Percentiles rank a stretch among this genome's conserved stretches.
Evolutionary conservation across 2,329 filamentous ascomycete genomes (phyloP).

Genomic region (Trichoderma sp.): DNA sequence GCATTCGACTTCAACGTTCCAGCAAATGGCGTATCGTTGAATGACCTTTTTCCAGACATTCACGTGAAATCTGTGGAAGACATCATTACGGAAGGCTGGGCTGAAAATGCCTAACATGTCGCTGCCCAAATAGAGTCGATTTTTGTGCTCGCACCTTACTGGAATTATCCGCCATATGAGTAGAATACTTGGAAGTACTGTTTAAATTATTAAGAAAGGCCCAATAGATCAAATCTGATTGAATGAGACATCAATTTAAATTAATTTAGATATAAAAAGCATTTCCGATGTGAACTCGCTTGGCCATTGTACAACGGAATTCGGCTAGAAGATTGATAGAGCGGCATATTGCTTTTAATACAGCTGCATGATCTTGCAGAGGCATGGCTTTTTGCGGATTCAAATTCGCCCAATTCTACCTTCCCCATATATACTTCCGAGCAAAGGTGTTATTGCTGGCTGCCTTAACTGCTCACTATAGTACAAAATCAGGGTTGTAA

Average conservation of each 20-base stretch:
- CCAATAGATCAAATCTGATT: not conserved
- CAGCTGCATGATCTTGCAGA: no score
- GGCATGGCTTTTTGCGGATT: no score
- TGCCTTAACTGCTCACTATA: no score
- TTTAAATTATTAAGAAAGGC: not conserved
- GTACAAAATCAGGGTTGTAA: no score
- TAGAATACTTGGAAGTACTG: not conserved
- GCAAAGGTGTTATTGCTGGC: no score
- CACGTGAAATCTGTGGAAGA: not conserved
- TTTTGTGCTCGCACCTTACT: not conserved
- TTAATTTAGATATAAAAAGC: no score
- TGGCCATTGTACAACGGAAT: no score
- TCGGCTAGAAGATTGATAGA: no score
- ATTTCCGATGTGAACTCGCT: no score
- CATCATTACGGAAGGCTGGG: not conserved
- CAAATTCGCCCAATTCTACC: no score
- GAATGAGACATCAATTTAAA: not conserved
- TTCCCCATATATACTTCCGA: no score
- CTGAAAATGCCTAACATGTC: not conserved
- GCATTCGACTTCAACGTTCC: not conserved
- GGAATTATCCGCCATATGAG: not conserved
- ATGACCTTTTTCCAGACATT: not conserved
- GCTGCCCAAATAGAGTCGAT: not conserved
- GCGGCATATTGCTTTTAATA: no score
- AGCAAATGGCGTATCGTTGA: not conserved